A percentile compares a stretch with the other conserved stretches of the same genome.
phyloP scores from a whole-genome alignment of 2,329 filamentous ascomycete species.

The Mycosphaerella arachidis region DNA sequence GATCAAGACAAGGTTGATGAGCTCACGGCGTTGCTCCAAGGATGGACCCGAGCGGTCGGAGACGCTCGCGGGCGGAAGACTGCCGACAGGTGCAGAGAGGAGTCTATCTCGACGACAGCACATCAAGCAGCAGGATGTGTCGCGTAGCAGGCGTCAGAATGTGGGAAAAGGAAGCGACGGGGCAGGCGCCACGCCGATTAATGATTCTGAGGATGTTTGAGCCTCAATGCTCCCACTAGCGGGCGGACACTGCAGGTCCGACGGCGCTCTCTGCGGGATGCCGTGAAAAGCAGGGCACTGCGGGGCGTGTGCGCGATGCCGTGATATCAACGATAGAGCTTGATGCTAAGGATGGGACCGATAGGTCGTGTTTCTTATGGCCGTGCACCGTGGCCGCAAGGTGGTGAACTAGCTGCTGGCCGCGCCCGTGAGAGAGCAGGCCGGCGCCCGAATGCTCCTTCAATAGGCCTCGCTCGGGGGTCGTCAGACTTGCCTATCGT shows the following conservation, averaged over 20 bases:
- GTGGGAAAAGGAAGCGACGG: slow-evolving; percentile 6
- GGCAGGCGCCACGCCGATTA: slow-evolving; percentile 8
- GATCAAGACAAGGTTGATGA: slow-evolving; percentile 9
- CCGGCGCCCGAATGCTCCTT: neutral
- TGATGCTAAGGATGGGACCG: neutral
- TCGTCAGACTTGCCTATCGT: neutral
- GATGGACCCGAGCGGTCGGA: slow-evolving; percentile 5
- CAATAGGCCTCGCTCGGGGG: neutral
- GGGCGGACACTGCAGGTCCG: slow-evolving; percentile 3
- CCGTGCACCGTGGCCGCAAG: neutral
- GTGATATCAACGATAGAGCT: neutral
- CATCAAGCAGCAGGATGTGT: neutral
- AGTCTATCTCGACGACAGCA: slow-evolving; percentile 12
- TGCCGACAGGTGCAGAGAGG: slow-evolving; percentile 1
- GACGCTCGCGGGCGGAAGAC: slow-evolving; percentile 11
- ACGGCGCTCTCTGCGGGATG: neutral
- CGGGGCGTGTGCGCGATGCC: neutral
- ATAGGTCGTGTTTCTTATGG: neutral
- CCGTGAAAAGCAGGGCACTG: neutral
- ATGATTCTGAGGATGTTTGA: neutral
- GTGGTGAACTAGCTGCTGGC: neutral
- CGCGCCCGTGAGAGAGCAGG: neutral
- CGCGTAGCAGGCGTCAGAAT: neutral
- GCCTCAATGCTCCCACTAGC: slow-evolving; percentile 1
- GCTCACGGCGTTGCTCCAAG: slow-evolving; percentile 2